Conservation (phyloP, 768 basidiomycete species). For the Clitopilus passeckerianus region DNA sequence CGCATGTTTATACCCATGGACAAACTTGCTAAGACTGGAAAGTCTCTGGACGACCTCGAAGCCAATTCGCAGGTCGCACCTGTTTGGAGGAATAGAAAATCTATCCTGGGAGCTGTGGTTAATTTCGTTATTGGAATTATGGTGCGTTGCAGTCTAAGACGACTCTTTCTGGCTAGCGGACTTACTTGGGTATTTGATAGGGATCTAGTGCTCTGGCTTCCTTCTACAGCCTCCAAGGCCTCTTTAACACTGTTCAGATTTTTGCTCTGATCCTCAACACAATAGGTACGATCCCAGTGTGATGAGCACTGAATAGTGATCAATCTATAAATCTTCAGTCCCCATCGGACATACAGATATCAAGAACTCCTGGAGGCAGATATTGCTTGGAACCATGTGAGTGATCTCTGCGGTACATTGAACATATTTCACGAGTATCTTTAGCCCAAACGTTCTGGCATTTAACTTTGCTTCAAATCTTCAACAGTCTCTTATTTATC, state of each 20-base stretch:
- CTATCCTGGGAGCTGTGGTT: slow-evolving; percentile 41
- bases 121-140: slow-evolving; percentile 49
- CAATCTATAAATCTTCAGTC: slow-evolving; percentile 20
- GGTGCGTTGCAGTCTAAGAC: slow-evolving; percentile 41
- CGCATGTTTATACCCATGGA: slow-evolving; percentile 65
- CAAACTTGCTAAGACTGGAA: slow-evolving; percentile 39
- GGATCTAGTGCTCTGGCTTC: slow-evolving; percentile 66
- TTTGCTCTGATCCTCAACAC: slow-evolving; percentile 69
- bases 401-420: slow-evolving; percentile 12
- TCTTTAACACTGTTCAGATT: slow-evolving; percentile 65
- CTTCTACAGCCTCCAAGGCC: slow-evolving; percentile 67
- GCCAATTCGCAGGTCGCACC: slow-evolving; percentile 43
- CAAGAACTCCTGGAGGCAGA: slow-evolving; percentile 46
- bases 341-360: slow-evolving; percentile 31
- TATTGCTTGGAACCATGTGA: slow-evolving; percentile 68
- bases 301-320: not conserved
- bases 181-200: slow-evolving; percentile 24
- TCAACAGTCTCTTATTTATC: slow-evolving; percentile 53
- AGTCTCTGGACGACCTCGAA: slow-evolving; percentile 56
- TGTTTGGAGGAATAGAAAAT: slow-evolving; percentile 50
- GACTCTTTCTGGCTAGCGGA: not conserved
- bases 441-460: slow-evolving; percentile 68
- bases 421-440: not conserved
- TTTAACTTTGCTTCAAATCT: slow-evolving; percentile 66
- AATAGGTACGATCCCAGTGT: slow-evolving; percentile 36